Percentiles rank a stretch among this genome's conserved stretches.
phyloP scores from a whole-genome alignment of 192 early-diverging fungal species.

The Podila verticillata region DNA sequence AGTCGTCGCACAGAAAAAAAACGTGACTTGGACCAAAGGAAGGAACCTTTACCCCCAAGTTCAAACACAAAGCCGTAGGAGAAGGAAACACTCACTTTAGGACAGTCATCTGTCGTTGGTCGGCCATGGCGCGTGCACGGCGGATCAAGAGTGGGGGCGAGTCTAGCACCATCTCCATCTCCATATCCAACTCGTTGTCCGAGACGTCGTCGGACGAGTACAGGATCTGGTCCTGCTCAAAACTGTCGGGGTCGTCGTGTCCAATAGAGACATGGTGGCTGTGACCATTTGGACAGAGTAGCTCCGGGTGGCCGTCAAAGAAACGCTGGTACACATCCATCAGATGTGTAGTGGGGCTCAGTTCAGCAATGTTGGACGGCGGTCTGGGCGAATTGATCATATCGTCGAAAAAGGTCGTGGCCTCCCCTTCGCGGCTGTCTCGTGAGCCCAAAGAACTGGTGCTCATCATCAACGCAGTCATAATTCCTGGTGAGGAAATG shows the following conservation, averaged over 20 bases:
- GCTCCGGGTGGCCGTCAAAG: constrained; percentile 7
- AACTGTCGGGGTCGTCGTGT: neutral
- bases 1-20: no score
- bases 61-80: no score
- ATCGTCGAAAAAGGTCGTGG: constrained; percentile 11
- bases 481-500: neutral
- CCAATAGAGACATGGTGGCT: neutral
- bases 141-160: neutral
- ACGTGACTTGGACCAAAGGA: no score
- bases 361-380: neutral
- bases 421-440: neutral
- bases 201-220: neutral
- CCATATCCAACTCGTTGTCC: neutral
- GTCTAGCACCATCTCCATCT: constrained; percentile 4
- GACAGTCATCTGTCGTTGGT: neutral
- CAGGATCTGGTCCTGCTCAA: neutral
- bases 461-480: neutral
- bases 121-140: neutral
- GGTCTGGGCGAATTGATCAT: constrained; percentile 4
- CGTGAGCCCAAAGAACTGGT: no score
- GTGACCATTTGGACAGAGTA: neutral
- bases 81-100: neutral
- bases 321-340: constrained; percentile 1
- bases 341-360: neutral
- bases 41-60: no score